Percentiles rank a stretch among this genome's conserved stretches.
Conservation (phyloP, 441 rosid genomes). For the Adansonia madagascariensis region DNA sequence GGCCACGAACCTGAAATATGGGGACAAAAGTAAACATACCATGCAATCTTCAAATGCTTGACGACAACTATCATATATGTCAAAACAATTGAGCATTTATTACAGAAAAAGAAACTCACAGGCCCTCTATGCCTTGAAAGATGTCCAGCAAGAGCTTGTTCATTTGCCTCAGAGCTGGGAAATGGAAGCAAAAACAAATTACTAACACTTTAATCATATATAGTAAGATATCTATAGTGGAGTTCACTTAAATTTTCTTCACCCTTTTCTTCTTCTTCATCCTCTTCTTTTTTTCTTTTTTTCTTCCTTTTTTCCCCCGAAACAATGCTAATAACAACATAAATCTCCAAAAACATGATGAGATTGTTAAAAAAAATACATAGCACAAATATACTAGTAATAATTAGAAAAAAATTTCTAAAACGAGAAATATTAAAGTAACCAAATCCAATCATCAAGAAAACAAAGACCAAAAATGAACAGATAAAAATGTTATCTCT, state of each 20-base stretch:
- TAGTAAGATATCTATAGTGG: too few species aligned
- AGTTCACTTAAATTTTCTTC: too few species aligned
- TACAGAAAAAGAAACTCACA: slow-evolving; percentile 54
- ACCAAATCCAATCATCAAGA: slow-evolving; percentile 10
- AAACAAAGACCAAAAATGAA: neutral
- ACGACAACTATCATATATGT: neutral
- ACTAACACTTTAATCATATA: too few species aligned
- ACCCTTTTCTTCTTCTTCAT: too few species aligned
- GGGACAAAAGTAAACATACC: slow-evolving; percentile 21
- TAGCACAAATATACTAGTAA: neutral
- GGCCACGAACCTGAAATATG: slow-evolving; percentile 87
- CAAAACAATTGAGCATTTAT: neutral
- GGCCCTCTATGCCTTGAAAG: slow-evolving; percentile 93
- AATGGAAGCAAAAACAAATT: neutral
- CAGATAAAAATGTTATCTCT: neutral
- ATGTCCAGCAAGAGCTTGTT: slow-evolving; percentile 64
- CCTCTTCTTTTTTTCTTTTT: neutral
- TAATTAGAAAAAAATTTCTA: neutral
- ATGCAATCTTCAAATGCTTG: slow-evolving; percentile 26
- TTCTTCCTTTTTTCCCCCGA: neutral
- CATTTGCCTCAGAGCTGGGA: slow-evolving; percentile 66
- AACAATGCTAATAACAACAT: neutral
- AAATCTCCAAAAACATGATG: neutral
- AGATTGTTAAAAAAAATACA: neutral
- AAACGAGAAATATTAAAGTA: neutral